Percentiles rank a stretch among this genome's conserved stretches.
Conservation (phyloP, 2,329 filamentous ascomycete species). For the Daldinia sp. region DNA sequence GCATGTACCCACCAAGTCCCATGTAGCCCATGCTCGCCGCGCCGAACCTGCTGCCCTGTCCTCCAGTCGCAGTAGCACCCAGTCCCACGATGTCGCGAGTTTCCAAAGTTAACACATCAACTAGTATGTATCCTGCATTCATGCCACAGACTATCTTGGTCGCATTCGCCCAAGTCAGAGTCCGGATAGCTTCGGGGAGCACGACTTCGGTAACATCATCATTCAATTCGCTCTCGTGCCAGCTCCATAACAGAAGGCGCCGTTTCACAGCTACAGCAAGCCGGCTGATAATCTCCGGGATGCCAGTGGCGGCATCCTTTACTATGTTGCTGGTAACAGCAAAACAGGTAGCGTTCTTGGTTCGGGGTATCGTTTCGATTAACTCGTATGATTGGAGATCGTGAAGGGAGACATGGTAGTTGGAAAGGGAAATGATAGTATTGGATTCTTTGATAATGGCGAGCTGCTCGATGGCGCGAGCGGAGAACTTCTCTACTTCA, state of each 20-base stretch:
- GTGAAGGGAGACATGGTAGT: conserved; percentile 88
- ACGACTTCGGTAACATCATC: conserved; percentile 80
- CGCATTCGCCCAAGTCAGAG: conserved; percentile 89
- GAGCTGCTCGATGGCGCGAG: conserved; percentile 89
- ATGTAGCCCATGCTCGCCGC: conserved; percentile 96
- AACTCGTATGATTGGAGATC: conserved; percentile 87
- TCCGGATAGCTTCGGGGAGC: conserved; percentile 85
- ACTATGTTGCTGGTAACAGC: conserved; percentile 96
- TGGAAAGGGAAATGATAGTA: conserved; percentile 89
- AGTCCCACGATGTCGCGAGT: conserved; percentile 84
- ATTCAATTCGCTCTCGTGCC: conserved; percentile 92
- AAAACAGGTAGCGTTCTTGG: conserved; percentile 89
- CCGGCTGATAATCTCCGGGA: conserved; percentile 92
- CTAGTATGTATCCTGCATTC: conserved; percentile 89
- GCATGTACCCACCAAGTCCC: conserved; percentile 90
- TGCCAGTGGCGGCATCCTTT: conserved; percentile 85
- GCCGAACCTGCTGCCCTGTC: conserved; percentile 80
- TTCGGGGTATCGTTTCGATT: conserved; percentile 82
- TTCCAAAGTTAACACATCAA: conserved; percentile 81
- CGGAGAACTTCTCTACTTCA: conserved; percentile 94
- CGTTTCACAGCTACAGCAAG: conserved; percentile 94
- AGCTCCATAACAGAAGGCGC: conserved; percentile 90
- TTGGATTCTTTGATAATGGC: conserved; percentile 96
- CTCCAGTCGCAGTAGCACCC: conserved; percentile 71
- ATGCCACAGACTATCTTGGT: conserved; percentile 90